These are phyloP conservation scores for Hypomyces rosellus DNA, from an alignment of 2,329 filamentous ascomycete species.

Conservation along the genomic window DNA sequence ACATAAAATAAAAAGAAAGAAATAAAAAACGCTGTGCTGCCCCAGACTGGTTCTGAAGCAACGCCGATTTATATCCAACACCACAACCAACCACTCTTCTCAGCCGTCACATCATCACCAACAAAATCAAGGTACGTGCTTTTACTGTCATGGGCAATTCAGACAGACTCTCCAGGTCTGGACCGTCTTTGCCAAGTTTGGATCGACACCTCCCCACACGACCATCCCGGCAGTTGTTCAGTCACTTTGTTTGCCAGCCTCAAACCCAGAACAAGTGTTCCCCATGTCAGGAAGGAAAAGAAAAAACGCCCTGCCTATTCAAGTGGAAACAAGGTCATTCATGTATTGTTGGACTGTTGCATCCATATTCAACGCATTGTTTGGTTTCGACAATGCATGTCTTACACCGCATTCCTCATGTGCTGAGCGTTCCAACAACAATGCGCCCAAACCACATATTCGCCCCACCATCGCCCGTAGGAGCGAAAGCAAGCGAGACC, in stretches of 20 bases:
- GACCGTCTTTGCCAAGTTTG: too few species aligned
- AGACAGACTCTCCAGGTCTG: too few species aligned
- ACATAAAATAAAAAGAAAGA: too few species aligned
- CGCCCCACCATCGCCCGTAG: not conserved
- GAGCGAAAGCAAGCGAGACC: too few species aligned
- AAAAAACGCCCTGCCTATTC: too few species aligned
- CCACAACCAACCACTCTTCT: not conserved
- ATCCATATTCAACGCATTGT: not conserved
- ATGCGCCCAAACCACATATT: not conserved
- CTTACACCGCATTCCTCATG: not conserved
- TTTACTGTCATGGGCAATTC: not conserved
- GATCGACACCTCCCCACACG: too few species aligned
- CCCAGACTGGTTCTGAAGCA: slow-evolving; percentile 20
- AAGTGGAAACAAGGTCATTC: not conserved
- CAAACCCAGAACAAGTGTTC: too few species aligned
- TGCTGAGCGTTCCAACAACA: slow-evolving; percentile 4
- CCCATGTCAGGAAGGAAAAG: too few species aligned
- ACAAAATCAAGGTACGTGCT: slow-evolving; percentile 1
- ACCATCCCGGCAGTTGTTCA: too few species aligned
- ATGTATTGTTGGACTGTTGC: not conserved
- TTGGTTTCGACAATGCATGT: slow-evolving; percentile 5
- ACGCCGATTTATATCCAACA: slow-evolving; percentile 5
- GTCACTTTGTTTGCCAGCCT: too few species aligned
- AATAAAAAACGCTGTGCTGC: slow-evolving; percentile 10
- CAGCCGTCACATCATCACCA: not conserved